Percentiles rank a stretch among this genome's conserved stretches.
Evolutionary conservation across 176 grass and related monocot genomes (phyloP).

Genomic region (Typha latifolia): DNA sequence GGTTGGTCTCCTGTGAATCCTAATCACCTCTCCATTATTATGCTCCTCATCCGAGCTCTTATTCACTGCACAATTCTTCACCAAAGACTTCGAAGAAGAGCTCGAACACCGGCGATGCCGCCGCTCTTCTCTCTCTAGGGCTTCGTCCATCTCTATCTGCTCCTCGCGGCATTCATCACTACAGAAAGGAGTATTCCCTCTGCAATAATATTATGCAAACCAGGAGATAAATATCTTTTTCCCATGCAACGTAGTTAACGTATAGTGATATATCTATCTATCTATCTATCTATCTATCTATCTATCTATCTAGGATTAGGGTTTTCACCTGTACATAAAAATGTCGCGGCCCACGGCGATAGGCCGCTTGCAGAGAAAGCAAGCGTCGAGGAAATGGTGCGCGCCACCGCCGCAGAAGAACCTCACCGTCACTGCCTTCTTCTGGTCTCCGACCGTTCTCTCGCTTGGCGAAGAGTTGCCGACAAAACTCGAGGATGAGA

Average conservation of each 20-base stretch:
- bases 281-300: no score
- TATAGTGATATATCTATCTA: no score
- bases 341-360: slow-evolving; percentile 65
- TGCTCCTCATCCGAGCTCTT: background rate
- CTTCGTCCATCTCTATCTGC: slow-evolving; percentile 79
- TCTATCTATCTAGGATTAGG: no score
- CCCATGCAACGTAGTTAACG: no score
- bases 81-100: background rate
- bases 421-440: slow-evolving; percentile 1
- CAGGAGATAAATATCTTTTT: no score
- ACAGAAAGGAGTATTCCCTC: slow-evolving; percentile 71
- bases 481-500: no score
- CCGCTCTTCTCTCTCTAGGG: slow-evolving; percentile 34
- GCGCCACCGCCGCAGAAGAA: slow-evolving; percentile 53
- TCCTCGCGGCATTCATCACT: slow-evolving; percentile 60
- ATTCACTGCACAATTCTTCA: background rate
- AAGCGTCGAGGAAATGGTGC: slow-evolving; percentile 75
- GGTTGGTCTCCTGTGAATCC: slow-evolving; percentile 41
- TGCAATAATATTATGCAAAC: slow-evolving; percentile 11
- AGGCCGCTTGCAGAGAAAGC: slow-evolving; percentile 72
- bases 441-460: no score
- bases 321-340: slow-evolving; percentile 72
- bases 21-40: background rate
- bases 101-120: slow-evolving; percentile 18
- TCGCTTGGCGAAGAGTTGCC: no score